Evolutionary conservation across 257 asterid species (phyloP), one percentile per base, ranked within the genome.

Genomic region (Nicotiana benthamiana): DNA sequence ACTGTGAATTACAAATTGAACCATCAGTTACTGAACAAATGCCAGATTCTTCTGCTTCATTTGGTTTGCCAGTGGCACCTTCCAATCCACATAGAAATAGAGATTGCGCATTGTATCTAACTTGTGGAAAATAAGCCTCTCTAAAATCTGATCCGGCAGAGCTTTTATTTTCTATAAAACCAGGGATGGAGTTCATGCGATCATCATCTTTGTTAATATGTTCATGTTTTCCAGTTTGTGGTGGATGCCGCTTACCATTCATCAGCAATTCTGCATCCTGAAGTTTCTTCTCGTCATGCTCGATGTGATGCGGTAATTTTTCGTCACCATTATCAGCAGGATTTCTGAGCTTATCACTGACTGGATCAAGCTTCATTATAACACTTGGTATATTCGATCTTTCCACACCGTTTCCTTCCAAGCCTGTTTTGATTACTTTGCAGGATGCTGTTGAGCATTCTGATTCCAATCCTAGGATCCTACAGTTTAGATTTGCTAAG

Each of bases 201-300:
- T 70, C 8, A 20, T 12, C 81, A 60, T 63, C 75, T 65, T 86
- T 83, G 75, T 43, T 81, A 79, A 76, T 61, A 77, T 84, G 63
- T 84, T 84, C 83, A 59, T 26, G 53, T 48, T 68, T 75, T 82
- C 18, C 82, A 57, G 70, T 85, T 77, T 76, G 81, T 78, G 84
- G 63, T 57, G 82, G 83, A 83, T 84, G 80, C 83, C 84, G 86
- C 76, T 32, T 65, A 72, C 72, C 88, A 80, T 85, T 81, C 87
- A 79, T 87, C 87, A 75, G 83, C 76, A 80, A 43, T 79, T 83
- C 90, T 78, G 79, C 80, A 80, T 86, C 89, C 80, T 79, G 85
- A 84, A 75, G 30, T 70, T 30, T 26, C 18, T 63, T 77, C 60
- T 70, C 81, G 61, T 75, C 57, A 5, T 30, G 79, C 84, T 85